phyloP scores from a whole-genome alignment of 2,329 filamentous ascomycete genomes.

The Fusarium globosum region DNA sequence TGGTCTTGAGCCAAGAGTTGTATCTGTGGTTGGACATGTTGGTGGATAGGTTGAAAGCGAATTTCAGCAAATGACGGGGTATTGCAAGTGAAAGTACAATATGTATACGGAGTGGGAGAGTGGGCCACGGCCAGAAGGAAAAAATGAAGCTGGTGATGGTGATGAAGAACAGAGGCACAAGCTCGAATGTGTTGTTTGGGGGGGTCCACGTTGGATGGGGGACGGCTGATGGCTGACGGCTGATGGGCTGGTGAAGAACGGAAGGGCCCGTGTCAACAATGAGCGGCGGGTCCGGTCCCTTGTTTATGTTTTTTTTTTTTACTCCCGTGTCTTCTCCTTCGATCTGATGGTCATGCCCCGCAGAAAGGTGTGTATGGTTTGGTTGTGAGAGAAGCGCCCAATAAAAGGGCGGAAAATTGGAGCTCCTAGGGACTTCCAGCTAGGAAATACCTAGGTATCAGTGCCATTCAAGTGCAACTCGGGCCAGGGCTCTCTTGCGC shows the following conservation, averaged over 20 bases:
- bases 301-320: constrained; percentile 44
- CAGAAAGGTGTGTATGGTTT: constrained; percentile 5
- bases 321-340: constrained; percentile 14
- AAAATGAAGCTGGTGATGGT: constrained; percentile 28
- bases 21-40: constrained; percentile 48
- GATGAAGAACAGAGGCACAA: constrained; percentile 26
- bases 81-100: not conserved
- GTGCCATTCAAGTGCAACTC: not conserved
- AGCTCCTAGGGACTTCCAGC: not conserved
- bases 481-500: not conserved
- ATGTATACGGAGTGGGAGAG: not conserved
- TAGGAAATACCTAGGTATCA: not conserved
- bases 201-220: constrained; percentile 27
- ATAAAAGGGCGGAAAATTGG: not conserved
- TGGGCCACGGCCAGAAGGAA: constrained; percentile 2
- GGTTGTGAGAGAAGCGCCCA: constrained; percentile 2
- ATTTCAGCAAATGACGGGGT: not conserved
- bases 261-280: constrained; percentile 24
- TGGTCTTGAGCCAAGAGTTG: constrained; percentile 80
- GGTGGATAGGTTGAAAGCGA: not conserved
- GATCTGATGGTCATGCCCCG: constrained; percentile 24
- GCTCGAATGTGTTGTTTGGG: constrained; percentile 31
- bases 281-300: constrained; percentile 28
- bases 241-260: constrained; percentile 22
- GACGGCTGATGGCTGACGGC: constrained; percentile 10